These are phyloP conservation scores for Scortechinia acanthostroma DNA, from an alignment of 2,329 filamentous ascomycete genomes.

Conservation along the genomic window DNA sequence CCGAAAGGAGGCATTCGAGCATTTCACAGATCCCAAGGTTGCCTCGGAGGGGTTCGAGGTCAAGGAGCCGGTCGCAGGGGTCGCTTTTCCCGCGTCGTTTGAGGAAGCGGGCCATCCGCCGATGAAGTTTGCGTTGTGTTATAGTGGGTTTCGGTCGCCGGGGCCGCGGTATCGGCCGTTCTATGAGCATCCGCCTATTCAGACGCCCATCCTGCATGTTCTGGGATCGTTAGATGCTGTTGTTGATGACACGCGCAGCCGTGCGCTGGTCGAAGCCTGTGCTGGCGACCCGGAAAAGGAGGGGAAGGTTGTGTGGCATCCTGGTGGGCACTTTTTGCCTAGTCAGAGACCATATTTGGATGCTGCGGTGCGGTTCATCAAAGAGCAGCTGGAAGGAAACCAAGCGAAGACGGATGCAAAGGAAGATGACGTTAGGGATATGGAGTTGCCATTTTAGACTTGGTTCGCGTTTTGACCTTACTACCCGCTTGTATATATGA, in stretches of 20 bases:
- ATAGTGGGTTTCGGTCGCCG: slow-evolving; percentile 52
- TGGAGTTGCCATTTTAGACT: slow-evolving; percentile 58
- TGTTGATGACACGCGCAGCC: slow-evolving; percentile 50
- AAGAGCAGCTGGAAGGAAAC: slow-evolving; percentile 28
- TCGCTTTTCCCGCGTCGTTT: slow-evolving; percentile 40
- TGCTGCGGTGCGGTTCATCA: slow-evolving; percentile 51
- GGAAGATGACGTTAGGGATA: slow-evolving; percentile 54
- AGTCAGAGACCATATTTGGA: slow-evolving; percentile 54
- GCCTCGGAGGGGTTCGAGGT: not conserved
- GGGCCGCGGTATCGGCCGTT: slow-evolving; percentile 44
- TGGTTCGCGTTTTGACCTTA: no score
- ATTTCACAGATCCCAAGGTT: not conserved
- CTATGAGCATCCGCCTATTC: slow-evolving; percentile 47
- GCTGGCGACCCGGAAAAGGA: slow-evolving; percentile 33
- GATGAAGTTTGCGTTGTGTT: slow-evolving; percentile 53
- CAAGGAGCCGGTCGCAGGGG: slow-evolving; percentile 22
- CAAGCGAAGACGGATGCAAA: slow-evolving; percentile 18
- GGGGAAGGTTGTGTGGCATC: slow-evolving; percentile 54
- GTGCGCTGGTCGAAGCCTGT: slow-evolving; percentile 46
- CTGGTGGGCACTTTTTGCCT: slow-evolving; percentile 62
- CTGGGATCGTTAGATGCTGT: slow-evolving; percentile 57
- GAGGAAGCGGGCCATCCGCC: slow-evolving; percentile 37
- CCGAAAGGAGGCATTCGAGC: slow-evolving; percentile 31
- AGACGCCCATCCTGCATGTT: slow-evolving; percentile 55
- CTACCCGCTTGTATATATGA: no score